These are phyloP conservation scores for Carallia brachiata DNA, from an alignment of 345 rosid species.

Conservation along the genomic window DNA sequence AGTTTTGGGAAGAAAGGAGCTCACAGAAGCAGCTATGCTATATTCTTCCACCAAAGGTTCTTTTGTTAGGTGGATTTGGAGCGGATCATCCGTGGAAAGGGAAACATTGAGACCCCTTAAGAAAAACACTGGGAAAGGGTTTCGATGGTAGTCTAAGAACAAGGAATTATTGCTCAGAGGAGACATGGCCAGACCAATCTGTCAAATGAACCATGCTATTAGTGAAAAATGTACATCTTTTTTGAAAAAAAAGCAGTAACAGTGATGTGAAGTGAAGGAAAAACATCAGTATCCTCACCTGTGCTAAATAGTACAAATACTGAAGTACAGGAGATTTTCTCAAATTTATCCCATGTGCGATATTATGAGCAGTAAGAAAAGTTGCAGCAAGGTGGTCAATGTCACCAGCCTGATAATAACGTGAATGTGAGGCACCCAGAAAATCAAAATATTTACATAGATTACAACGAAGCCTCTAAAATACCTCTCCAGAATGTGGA, in stretches of 20 bases:
- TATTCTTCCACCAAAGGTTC: conserved; percentile 98
- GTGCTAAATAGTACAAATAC: conserved; percentile 93
- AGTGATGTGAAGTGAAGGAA: neutral
- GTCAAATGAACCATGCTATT: conserved; percentile 26
- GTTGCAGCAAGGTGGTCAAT: conserved; percentile 99
- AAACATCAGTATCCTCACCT: conserved; percentile 41
- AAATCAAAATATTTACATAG: neutral
- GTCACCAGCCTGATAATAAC: conserved; percentile 83
- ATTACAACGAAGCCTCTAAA: neutral
- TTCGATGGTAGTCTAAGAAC: conserved; percentile 92
- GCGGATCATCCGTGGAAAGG: conserved; percentile 97
- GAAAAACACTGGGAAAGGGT: conserved; percentile 91
- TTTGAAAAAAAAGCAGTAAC: neutral
- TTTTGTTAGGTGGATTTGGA: conserved; percentile 95
- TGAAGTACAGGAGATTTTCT: conserved; percentile 99
- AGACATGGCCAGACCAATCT: conserved; percentile 99
- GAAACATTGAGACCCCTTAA: conserved; percentile 95
- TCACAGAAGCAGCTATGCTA: conserved; percentile 98
- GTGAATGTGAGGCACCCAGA: conserved; percentile 10
- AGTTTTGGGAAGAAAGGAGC: conserved; percentile 18
- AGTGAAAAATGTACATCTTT: conserved; percentile 21
- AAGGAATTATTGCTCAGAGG: conserved; percentile 99
- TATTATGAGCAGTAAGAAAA: conserved; percentile 86
- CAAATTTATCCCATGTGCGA: conserved; percentile 96
- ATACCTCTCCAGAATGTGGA: conserved; percentile 99